Evolutionary conservation across 2,329 filamentous ascomycete species (phyloP).

Genomic region (Kalmusia sp.): DNA sequence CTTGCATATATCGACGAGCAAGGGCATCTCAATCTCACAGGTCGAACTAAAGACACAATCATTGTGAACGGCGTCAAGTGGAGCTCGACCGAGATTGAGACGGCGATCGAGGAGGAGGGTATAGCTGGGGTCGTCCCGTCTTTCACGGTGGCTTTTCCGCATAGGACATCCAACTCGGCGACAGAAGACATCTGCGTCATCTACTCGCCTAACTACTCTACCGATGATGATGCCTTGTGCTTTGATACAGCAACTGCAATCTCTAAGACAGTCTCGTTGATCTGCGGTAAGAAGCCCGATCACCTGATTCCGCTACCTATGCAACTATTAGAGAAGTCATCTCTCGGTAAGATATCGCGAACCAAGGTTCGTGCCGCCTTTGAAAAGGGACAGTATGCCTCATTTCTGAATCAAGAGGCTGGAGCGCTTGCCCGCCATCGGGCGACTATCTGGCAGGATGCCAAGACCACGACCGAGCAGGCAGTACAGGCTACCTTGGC

Average conservation of each 20-base stretch:
- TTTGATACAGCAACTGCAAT: neutral
- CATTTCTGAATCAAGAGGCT: neutral
- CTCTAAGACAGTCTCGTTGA: neutral
- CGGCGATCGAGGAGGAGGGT: slow-evolving; percentile 23
- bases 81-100: slow-evolving; percentile 26
- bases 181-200: neutral
- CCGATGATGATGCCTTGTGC: neutral
- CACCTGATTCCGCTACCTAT: neutral
- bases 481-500: neutral
- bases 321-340: slow-evolving; percentile 39
- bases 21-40: slow-evolving; percentile 27
- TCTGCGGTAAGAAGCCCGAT: neutral
- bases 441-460: neutral
- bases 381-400: slow-evolving; percentile 17
- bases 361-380: slow-evolving; percentile 42
- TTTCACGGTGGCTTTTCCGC: slow-evolving; percentile 5
- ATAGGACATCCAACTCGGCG: neutral
- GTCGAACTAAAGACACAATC: slow-evolving; percentile 32
- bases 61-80: slow-evolving; percentile 39
- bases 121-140: slow-evolving; percentile 17
- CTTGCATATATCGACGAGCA: slow-evolving; percentile 27
- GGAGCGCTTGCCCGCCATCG: neutral
- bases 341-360: slow-evolving; percentile 53
- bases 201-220: neutral
- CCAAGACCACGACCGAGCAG: neutral